Evolutionary conservation across 2,329 filamentous ascomycete genomes (phyloP), one percentile per base, ranked within the genome.

Genomic region (Fusarium buxicola): DNA sequence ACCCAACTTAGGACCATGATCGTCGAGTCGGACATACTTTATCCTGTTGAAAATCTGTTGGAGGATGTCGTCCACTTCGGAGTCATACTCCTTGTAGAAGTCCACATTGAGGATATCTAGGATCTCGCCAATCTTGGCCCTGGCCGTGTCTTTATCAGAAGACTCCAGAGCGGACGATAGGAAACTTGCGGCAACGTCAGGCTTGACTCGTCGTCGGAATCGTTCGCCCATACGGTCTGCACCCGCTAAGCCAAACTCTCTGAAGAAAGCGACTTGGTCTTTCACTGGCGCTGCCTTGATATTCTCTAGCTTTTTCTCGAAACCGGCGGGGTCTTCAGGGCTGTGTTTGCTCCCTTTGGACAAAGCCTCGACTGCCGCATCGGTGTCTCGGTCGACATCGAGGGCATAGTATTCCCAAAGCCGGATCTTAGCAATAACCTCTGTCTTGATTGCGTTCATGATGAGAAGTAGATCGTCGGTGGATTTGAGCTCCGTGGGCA

Each of bases 391-490:
- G 55, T 94, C 87, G 5, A 95, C 88, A 71, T 98, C 87, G 55
- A 96, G 80, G 13, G 90, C 88, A 73, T 97, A 99, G 79, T 90
- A 99, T 74, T 99, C 92, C 95, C 95, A 99, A 2, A 99, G 83
- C 44, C 89, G 89, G 59, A 94, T 86, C 35, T 86, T 84, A 24
- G 86, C 86, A 71, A 99, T 86, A 31, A 95, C 92, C 50, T 93
- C 85, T 16, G 86, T 86, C 76, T 95, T 96, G 71, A 96, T 85
- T 8, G 86, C 91, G 27, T 92, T 88, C 89, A 97, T 96, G 58
- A 98, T 87, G 63, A 86, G 84, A 24, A 91, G 73, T 4, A 99
- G 79, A 70, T 98, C 94, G 40, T 90, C 88, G 4, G 83, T 80
- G 8, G 80, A 86, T 64, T 87, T 86, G 56, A 97, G 81, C 7